Evolutionary conservation across 768 basidiomycete genomes (phyloP), one percentile per base, ranked within the genome.

Genomic region (Lactarius pseudohatsudake): DNA sequence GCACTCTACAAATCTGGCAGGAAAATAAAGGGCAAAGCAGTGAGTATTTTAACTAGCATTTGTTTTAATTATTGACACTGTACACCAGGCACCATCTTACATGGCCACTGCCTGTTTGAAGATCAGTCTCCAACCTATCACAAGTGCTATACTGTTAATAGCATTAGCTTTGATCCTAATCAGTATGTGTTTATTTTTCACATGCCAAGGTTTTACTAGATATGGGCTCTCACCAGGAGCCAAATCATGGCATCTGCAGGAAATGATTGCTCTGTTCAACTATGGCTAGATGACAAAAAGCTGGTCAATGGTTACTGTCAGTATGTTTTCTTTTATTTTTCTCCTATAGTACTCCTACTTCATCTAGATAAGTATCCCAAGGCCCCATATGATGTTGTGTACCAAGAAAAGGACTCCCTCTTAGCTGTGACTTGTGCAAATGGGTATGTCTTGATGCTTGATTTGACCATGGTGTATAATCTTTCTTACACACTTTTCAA

Each of bases 81-180:
- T 57, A 22, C 47, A 34, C 32, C 38, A 69, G 69, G 43, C 38
- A 26, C 16, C 5, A 69, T 68, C 22, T 57, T 69, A 11, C 62
- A 68, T 58, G 69, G 66, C 10, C 69, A 69, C 38, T 67, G 68
- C 40, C 26, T 38, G 28, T 56, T 62, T 16, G 43, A 56, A 13
- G 28, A 58, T 15, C 15, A 34, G 11, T 28, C 64, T 32, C 15
- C 34, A 57, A 20, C 38, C 13, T 66, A 54, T 30, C 22, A 15
- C 28, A 70, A 69, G 38, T 65, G 64, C 30, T 70, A 62, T 36
- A 69, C 68, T 45, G 70, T 70, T 8, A 63, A 69, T 53, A 59
- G 45, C 38, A 59, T 70, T 10, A 63, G 58, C n/a, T 70, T 70
- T 60, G 70, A 70, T 55, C 70, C 70, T 18, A 69, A 64, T 57